These are phyloP conservation scores for Diutina sp. DNA, from an alignment of 1,139 yeast genomes.

Conservation along the genomic window DNA sequence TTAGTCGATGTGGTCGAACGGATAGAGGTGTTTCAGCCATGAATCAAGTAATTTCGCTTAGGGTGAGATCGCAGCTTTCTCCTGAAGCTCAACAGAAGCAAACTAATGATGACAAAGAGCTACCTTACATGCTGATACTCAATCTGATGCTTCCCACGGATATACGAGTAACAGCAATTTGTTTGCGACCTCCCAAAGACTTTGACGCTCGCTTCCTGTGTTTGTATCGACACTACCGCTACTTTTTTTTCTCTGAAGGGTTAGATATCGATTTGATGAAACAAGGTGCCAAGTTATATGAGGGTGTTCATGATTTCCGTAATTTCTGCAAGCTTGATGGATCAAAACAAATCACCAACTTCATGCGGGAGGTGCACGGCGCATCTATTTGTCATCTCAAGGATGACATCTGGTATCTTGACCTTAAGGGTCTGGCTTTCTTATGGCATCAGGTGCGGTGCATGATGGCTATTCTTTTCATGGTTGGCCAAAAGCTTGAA, in stretches of 20 bases:
- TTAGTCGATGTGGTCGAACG: constrained; percentile 92
- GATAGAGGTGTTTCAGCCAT: constrained; percentile 96
- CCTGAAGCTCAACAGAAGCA: constrained; percentile 45
- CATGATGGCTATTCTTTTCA: constrained; percentile 74
- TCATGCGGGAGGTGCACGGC: constrained; percentile 40
- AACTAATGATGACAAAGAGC: constrained; percentile 47
- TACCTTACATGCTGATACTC: constrained; percentile 63
- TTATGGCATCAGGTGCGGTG: constrained; percentile 98
- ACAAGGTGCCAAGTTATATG: constrained; percentile 49
- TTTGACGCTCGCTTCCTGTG: constrained; percentile 95
- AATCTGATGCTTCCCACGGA: constrained; percentile 74
- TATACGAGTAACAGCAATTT: constrained; percentile 69
- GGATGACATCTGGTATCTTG: constrained; percentile 50
- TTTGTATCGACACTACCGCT: constrained; percentile 68
- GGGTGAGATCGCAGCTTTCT: constrained; percentile 56
- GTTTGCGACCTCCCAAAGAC: constrained; percentile 67
- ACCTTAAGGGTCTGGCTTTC: constrained; percentile 80
- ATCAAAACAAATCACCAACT: constrained; percentile 79
- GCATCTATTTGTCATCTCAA: constrained; percentile 35
- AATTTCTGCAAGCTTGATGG: constrained; percentile 94
- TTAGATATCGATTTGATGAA: constrained; percentile 58
- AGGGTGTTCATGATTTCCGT: constrained; percentile 82
- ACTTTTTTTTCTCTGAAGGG: constrained; percentile 45
- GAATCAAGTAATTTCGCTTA: constrained; percentile 82
- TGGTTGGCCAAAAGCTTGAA: constrained; percentile 74